Evolutionary conservation across 2,329 filamentous ascomycete species (phyloP), one percentile per base, ranked within the genome.

Genomic region (Claviceps sp.): DNA sequence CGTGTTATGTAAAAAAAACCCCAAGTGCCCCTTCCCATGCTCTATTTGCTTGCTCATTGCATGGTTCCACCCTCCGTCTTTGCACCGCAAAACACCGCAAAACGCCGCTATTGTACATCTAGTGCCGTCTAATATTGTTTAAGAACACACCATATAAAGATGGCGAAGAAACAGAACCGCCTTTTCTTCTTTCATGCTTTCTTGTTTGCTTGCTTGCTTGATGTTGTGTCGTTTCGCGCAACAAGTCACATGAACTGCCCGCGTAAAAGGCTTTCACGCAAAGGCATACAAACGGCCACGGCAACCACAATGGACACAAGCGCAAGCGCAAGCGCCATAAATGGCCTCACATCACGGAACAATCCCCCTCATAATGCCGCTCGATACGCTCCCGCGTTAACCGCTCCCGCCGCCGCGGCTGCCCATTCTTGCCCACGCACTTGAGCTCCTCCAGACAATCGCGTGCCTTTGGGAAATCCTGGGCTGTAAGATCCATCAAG

Each of bases 371-470:
- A 62, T 93, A 87, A 65, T 91, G 87, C 65, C 83, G 86, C 62
- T 85, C 85, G 52, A 87, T 81, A 57, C 88, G 86, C 58, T 84
- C 91, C 53, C 91, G 79, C 8, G 86, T 90, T 55, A 96, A 80
- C 52, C 84, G 81, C 61, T 90, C 87, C 51, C 87, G 78, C 51
- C 82, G 81, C 63, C 86, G 88, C 55, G 86, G 81, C 7, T 50
- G 59, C 48, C 70, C 75, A 41, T 83, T 86, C 44, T 81, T 82
- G 24, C 88, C 88, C 2, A 84, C 82, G 55, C 82, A 80, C 70
- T 94, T 95, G 51, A 98, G 77, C 59, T 97, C 93, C 64, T 97
- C 91, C 5, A 98, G 78, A 47, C 91, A 81, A 63, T 96, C 89
- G 53, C 91, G 82, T 14, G 93, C 93, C 67, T 96, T 95, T 45